Conservation (phyloP, 2,329 filamentous ascomycete genomes). For the Aspergillaceae sp. region DNA sequence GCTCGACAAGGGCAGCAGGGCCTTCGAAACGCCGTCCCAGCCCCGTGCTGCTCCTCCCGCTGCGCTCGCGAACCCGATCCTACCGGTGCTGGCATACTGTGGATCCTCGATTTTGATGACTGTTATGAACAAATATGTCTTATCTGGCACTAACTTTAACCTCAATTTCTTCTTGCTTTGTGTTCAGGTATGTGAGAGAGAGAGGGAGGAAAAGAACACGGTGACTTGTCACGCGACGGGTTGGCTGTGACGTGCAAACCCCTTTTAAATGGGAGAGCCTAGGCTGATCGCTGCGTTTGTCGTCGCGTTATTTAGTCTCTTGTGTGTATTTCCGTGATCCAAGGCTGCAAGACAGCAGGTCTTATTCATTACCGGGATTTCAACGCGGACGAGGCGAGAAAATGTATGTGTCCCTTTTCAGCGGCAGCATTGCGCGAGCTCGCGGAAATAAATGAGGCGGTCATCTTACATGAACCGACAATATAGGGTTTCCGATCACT, state of each 20-base stretch:
- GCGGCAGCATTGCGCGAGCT: background rate
- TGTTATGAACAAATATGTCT: conserved; percentile 98
- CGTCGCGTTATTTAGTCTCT: conserved; percentile 53
- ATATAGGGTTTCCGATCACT: conserved; percentile 86
- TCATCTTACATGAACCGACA: background rate
- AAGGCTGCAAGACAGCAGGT: conserved; percentile 69
- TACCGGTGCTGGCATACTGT: conserved; percentile 86
- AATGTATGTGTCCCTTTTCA: conserved; percentile 56
- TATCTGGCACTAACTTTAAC: conserved; percentile 86
- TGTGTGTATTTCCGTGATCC: conserved; percentile 79
- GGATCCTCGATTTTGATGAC: conserved; percentile 98
- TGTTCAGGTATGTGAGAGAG: conserved; percentile 62
- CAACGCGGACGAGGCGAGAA: conserved; percentile 79
- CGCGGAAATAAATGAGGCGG: too few species aligned
- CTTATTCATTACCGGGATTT: conserved; percentile 79
- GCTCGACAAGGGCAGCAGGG: conserved; percentile 38
- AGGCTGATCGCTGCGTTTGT: background rate
- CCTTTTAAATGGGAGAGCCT: too few species aligned
- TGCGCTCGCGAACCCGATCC: conserved; percentile 64
- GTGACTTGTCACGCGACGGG: too few species aligned
- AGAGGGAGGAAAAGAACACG: too few species aligned
- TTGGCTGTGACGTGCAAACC: too few species aligned
- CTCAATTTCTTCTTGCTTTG: conserved; percentile 91
- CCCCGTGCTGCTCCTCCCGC: conserved; percentile 29
- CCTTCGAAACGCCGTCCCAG: conserved; percentile 32